phyloP scores from a whole-genome alignment of 1,139 yeast species.

The Protomyces gravidus region DNA sequence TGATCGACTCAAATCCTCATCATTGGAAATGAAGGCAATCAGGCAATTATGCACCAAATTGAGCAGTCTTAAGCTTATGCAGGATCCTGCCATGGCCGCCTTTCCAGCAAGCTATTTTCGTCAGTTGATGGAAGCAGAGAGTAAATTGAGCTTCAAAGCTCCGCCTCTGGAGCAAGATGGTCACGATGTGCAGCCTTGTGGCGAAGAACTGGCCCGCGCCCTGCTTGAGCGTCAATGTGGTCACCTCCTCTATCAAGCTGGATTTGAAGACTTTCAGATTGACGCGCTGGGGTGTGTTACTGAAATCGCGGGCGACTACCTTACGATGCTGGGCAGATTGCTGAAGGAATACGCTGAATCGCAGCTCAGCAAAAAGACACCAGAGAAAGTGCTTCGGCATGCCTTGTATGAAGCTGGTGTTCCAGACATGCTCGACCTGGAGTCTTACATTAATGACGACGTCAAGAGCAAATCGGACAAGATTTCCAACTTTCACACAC shows the following conservation, averaged over 20 bases:
- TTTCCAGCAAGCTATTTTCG: constrained; percentile 16
- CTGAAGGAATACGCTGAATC: constrained; percentile 65
- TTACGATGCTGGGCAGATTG: constrained; percentile 68
- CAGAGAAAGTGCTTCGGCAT: constrained; percentile 54
- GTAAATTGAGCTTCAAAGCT: constrained; percentile 6
- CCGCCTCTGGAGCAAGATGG: constrained; percentile 48
- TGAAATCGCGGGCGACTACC: constrained; percentile 74
- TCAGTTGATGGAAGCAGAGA: constrained; percentile 15
- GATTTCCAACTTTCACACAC: constrained; percentile 61
- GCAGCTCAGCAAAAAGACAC: constrained; percentile 33
- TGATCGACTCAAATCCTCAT: constrained; percentile 57
- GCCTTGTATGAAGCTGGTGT: constrained; percentile 81
- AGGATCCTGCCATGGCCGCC: constrained; percentile 45
- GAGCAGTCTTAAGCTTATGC: constrained; percentile 83
- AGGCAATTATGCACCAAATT: constrained; percentile 84
- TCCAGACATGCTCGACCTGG: constrained; percentile 69
- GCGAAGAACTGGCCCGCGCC: constrained; percentile 36
- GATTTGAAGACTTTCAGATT: constrained; percentile 80
- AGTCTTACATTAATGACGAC: constrained; percentile 69
- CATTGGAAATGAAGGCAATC: constrained; percentile 78
- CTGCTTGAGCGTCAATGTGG: constrained; percentile 65
- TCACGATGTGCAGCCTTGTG: constrained; percentile 19
- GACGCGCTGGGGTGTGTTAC: constrained; percentile 75
- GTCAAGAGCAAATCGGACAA: constrained; percentile 65
- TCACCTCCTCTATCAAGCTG: constrained; percentile 84